Base-by-base conservation (phyloP, 306 rosid species). In the Glycine latifolia region DNA sequence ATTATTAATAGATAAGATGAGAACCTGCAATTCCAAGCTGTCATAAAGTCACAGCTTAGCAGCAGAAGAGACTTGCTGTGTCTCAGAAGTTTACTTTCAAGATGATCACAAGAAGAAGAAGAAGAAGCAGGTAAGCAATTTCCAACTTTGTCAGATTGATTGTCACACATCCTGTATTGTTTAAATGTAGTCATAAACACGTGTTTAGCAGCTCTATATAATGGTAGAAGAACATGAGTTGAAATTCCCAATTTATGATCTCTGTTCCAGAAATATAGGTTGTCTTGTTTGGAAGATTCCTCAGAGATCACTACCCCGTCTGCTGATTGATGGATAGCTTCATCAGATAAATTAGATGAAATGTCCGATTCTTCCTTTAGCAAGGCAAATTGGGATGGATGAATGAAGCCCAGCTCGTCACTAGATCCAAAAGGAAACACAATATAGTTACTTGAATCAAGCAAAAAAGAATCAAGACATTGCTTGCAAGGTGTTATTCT, bases 21-120 rank as follows among this genome's bases (percentile, higher is more conserved):
- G 77, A 82, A 94, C 99, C 99, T 95, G 84, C 89, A 86, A 89
- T 91, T 89, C 99, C 99, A 91, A 33, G 99, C 96, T 53, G 97
- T 91, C 62, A 91, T 84, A 55, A 90, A 93, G 85, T 95, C 99
- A 78, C 87, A 88, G 86, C 98, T 95, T 75, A 90, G 86, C 87
- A 95, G 77, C 77, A 93, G 75, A 72, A 93, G 86, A 49, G 94
- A 89, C 87, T 67, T 85, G 89, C 98, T 89, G 70, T 88, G 91
- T 84, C 86, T 93, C 93, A 93, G 79, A 81, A 91, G 90, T 10
- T 76, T 83, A 52, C 73, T 83, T 83, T 87, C 92, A 82, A 87
- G 55, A 56, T 55, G 52, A 65, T 75, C 75, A 84, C 50, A 63
- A n/a, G 90, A 82, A 53, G 71, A 26, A 53, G 71, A 26, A 14